These are phyloP conservation scores for Spatholobus suberectus DNA, from an alignment of 306 rosid species.

Conservation along the genomic window DNA sequence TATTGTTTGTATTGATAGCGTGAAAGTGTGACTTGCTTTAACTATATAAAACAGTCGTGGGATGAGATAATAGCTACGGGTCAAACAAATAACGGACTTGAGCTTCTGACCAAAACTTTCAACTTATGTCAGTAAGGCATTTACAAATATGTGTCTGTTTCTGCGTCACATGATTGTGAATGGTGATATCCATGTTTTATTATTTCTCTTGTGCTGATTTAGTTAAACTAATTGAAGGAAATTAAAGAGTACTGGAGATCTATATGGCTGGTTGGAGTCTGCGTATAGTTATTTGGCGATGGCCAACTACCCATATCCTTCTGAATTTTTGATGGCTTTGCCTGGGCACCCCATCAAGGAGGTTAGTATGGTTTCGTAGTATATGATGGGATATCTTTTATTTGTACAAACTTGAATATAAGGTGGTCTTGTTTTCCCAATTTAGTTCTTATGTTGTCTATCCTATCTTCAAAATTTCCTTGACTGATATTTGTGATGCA, in stretches of 20 bases:
- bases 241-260: constrained; percentile 56
- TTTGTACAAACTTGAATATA: not conserved
- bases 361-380: constrained; percentile 56
- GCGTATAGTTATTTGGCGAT: constrained; percentile 91
- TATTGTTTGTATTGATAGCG: constrained; percentile 57
- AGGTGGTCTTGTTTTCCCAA: not conserved
- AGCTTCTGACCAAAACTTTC: constrained; percentile 62
- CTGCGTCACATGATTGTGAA: not conserved
- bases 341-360: constrained; percentile 81
- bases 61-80: constrained; percentile 52
- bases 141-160: constrained; percentile 16
- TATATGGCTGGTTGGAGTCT: constrained; percentile 69
- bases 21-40: constrained; percentile 75
- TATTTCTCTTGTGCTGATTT: constrained; percentile 35
- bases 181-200: constrained; percentile 18
- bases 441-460: not conserved
- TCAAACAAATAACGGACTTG: constrained; percentile 61
- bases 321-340: constrained; percentile 77
- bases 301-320: constrained; percentile 82
- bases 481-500: constrained; percentile 12
- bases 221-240: constrained; percentile 50
- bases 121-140: constrained; percentile 67
- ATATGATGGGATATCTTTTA: constrained; percentile 25
- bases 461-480: constrained; percentile 6
- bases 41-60: constrained; percentile 82